These are phyloP conservation scores for Neurospora crassa DNA, from an alignment of 2,329 filamentous ascomycete species.

Conservation along the genomic window DNA sequence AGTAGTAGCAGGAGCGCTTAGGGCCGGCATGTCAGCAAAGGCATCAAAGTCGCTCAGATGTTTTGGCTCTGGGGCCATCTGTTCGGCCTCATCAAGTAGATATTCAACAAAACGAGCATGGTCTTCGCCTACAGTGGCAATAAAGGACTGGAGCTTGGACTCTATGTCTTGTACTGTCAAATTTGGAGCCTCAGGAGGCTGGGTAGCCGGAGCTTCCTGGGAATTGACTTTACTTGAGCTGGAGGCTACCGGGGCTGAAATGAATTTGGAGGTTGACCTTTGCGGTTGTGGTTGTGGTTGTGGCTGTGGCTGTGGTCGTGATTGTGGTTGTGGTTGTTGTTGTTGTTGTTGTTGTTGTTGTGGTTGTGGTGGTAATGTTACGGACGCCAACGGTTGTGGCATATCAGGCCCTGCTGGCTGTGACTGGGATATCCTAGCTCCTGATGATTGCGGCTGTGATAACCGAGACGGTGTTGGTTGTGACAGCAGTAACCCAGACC, in stretches of 20 bases:
- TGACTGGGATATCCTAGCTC: background rate
- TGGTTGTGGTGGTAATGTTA: background rate
- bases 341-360: background rate
- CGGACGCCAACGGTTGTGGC: background rate
- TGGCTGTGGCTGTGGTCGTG: background rate
- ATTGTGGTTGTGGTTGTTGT: background rate
- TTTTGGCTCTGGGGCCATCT: slow-evolving; percentile 28
- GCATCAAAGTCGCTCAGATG: slow-evolving; percentile 34
- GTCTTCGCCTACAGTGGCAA: slow-evolving; percentile 33
- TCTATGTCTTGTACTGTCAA: slow-evolving; percentile 37
- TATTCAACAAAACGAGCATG: slow-evolving; percentile 37
- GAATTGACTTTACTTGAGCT: background rate
- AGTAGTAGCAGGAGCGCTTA: slow-evolving; percentile 12
- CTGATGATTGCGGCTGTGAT: slow-evolving; percentile 1
- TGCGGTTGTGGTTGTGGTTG: background rate
- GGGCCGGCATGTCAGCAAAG: slow-evolving; percentile 34
- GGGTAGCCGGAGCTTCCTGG: background rate
- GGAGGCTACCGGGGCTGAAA: background rate
- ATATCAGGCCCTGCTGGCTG: background rate
- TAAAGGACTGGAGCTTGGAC: slow-evolving; percentile 28
- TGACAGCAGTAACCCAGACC: background rate
- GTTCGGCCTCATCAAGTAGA: slow-evolving; percentile 34
- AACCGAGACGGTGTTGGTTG: slow-evolving; percentile 2
- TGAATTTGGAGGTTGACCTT: background rate
- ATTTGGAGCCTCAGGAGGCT: slow-evolving; percentile 8